These are phyloP conservation scores for Aspergillus sp. DNA, from an alignment of 2,329 filamentous ascomycete genomes.

Conservation along the genomic window DNA sequence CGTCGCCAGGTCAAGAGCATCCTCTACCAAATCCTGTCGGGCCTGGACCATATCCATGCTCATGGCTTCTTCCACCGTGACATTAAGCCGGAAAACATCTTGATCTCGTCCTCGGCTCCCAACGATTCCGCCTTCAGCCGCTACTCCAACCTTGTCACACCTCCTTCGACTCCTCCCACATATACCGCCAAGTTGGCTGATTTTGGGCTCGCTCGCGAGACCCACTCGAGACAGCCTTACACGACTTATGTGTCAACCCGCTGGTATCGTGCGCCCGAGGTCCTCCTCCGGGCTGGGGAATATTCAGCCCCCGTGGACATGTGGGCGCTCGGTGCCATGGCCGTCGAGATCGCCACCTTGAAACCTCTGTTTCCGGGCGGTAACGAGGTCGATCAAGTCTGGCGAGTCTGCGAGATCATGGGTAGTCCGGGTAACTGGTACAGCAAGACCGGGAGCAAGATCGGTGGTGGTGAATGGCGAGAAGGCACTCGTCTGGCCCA, in stretches of 20 bases:
- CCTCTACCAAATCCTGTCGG: slow-evolving; percentile 90
- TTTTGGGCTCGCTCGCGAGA: slow-evolving; percentile 94
- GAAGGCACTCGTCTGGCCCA: slow-evolving; percentile 86
- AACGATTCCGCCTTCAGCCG: slow-evolving; percentile 85
- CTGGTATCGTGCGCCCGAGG: slow-evolving; percentile 92
- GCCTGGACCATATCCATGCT: slow-evolving; percentile 92
- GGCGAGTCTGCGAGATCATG: slow-evolving; percentile 99
- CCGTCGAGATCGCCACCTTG: slow-evolving; percentile 89
- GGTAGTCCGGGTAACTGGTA: slow-evolving; percentile 98
- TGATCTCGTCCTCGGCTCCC: slow-evolving; percentile 82
- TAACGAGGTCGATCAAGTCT: slow-evolving; percentile 98
- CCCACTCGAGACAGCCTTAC: slow-evolving; percentile 90
- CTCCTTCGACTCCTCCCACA: slow-evolving; percentile 81
- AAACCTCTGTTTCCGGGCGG: slow-evolving; percentile 95
- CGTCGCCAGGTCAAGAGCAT: slow-evolving; percentile 93
- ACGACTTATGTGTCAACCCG: slow-evolving; percentile 97
- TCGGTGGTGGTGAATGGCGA: slow-evolving; percentile 95
- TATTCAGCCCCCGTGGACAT: slow-evolving; percentile 98
- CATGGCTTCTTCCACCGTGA: slow-evolving; percentile 98
- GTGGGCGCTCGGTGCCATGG: slow-evolving; percentile 97
- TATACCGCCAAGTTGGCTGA: slow-evolving; percentile 99
- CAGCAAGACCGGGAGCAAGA: slow-evolving; percentile 74
- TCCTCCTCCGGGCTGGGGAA: slow-evolving; percentile 83
- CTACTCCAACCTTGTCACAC: slow-evolving; percentile 88
- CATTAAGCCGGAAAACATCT: slow-evolving; percentile 98